A percentile compares a stretch with the other conserved stretches of the same genome.
These are phyloP conservation scores for Colletotrichum nymphaeae DNA, from an alignment of 2,329 filamentous ascomycete genomes.

Conservation along the genomic window DNA sequence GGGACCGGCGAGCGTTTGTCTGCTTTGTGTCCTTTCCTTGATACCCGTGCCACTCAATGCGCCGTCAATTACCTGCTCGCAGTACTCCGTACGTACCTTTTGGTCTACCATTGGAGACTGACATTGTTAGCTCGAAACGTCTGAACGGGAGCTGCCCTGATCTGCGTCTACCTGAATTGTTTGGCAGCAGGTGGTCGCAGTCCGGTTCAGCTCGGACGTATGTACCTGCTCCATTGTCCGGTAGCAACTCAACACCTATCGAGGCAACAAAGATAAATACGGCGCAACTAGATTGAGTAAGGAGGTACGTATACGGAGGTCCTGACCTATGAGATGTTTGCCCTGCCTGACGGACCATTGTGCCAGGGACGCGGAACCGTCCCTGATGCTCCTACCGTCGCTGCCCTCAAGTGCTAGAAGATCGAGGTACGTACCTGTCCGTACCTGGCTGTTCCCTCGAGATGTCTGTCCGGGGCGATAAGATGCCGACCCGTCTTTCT, in stretches of 20 bases:
- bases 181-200: neutral
- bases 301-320: neutral
- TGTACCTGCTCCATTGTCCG: neutral
- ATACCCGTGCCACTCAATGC: conserved; percentile 1
- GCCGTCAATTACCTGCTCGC: too few species aligned
- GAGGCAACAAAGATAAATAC: neutral
- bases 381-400: conserved; percentile 2
- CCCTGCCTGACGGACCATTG: conserved; percentile 14
- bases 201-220: neutral
- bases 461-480: conserved; percentile 20
- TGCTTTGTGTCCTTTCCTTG: neutral
- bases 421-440: neutral
- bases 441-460: neutral
- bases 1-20: conserved; percentile 13
- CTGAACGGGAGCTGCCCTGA: conserved; percentile 1
- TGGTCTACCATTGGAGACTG: neutral
- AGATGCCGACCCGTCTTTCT: conserved; percentile 21
- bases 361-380: conserved; percentile 10
- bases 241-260: neutral
- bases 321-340: neutral
- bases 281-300: neutral
- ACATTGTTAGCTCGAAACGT: neutral
- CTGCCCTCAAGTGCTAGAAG: neutral
- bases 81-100: neutral
- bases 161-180: neutral